Evolutionary conservation across 768 basidiomycete species (phyloP).

Genomic region (Leccinum disarticulatum): DNA sequence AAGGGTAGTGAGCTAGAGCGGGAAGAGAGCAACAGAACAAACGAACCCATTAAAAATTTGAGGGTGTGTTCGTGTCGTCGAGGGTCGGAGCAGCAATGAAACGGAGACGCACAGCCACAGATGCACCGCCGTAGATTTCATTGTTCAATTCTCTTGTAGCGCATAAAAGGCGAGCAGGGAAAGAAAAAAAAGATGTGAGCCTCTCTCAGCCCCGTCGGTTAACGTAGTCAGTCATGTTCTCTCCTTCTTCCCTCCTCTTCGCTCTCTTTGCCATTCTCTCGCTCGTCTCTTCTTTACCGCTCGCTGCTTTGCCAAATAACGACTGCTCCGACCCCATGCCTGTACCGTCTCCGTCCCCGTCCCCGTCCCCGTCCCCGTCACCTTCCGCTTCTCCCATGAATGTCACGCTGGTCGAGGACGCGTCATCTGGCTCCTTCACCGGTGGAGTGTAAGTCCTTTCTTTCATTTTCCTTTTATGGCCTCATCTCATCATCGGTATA

Average conservation of each 20-base stretch:
- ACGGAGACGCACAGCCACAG: conserved; percentile 2
- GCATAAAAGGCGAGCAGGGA: background rate
- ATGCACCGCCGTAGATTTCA: background rate
- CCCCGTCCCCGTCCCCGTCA: background rate
- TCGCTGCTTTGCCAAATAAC: background rate
- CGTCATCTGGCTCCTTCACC: conserved; percentile 28
- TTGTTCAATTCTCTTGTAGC: background rate
- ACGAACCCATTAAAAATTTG: conserved; percentile 28
- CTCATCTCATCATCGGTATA: background rate
- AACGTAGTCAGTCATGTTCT: conserved; percentile 25
- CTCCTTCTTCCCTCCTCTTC: conserved; percentile 36
- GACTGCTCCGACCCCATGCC: background rate
- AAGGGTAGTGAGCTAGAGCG: conserved; percentile 5
- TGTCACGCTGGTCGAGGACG: background rate
- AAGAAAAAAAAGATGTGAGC: background rate
- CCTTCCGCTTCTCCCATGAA: background rate
- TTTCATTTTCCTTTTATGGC: background rate
- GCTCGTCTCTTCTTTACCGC: conserved; percentile 40
- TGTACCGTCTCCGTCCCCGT: background rate
- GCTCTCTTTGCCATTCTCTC: conserved; percentile 64
- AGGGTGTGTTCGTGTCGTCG: background rate
- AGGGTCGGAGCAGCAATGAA: background rate
- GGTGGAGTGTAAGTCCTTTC: conserved; percentile 44
- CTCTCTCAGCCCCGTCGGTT: background rate
- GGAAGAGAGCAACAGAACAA: background rate